Percentiles rank a stretch among this genome's conserved stretches.
Evolutionary conservation across 164 flowering plant species (phyloP).

Genomic region (Taxillus chinensis): DNA sequence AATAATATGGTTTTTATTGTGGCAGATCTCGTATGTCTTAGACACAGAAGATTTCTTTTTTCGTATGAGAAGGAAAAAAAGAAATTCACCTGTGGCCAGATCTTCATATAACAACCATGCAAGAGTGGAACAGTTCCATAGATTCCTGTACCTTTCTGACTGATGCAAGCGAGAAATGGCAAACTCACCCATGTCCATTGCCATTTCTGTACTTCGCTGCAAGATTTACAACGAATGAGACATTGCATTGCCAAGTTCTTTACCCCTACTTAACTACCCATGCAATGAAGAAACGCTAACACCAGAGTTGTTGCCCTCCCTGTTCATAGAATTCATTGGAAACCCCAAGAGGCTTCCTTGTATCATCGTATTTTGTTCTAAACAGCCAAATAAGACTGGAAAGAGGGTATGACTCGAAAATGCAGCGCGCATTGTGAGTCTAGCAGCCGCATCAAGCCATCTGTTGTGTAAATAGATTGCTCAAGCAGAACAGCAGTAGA

Average conservation of each 20-base stretch:
- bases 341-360: neutral
- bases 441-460: neutral
- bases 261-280: neutral
- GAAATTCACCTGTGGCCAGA: constrained; percentile 4
- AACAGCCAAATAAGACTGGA: neutral
- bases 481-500: neutral
- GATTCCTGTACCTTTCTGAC: constrained; percentile 16
- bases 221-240: too few relatives aligned
- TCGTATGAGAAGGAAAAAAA: constrained; percentile 23
- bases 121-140: constrained; percentile 30
- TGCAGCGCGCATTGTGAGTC: neutral
- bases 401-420: neutral
- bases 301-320: neutral
- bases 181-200: neutral
- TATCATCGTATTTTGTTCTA: neutral
- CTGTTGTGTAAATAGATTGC: constrained; percentile 1
- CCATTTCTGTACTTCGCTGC: neutral
- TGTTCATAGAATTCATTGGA: neutral
- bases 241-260: neutral
- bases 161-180: neutral
- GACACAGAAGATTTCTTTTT: constrained; percentile 58
- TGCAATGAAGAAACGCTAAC: neutral
- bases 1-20: neutral
- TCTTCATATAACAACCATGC: constrained; percentile 12
- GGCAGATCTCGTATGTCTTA: constrained; percentile 53